phyloP scores from a whole-genome alignment of 1,284 basidiomycete species.

The Lignosus rhinocerotis region DNA sequence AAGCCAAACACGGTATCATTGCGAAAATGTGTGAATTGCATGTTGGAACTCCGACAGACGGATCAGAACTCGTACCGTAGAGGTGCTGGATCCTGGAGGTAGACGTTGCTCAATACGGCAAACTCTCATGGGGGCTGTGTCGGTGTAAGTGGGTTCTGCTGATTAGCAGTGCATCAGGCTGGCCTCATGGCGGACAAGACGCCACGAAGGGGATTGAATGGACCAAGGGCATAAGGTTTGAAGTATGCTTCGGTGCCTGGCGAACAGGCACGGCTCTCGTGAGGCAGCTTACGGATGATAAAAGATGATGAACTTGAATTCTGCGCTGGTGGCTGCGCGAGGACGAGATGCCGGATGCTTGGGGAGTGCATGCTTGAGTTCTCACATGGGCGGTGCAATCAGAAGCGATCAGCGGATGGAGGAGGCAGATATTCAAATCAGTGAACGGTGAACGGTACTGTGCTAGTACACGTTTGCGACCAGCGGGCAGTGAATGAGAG shows the following conservation, averaged over 20 bases:
- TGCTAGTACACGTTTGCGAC: not conserved
- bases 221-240: constrained; percentile 9
- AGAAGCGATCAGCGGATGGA: constrained; percentile 23
- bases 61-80: too few species aligned
- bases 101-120: too few species aligned
- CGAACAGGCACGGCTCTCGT: constrained; percentile 19
- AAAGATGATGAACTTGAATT: constrained; percentile 10
- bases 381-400: constrained; percentile 17
- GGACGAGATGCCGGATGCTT: constrained; percentile 5
- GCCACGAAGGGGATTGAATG: constrained; percentile 15
- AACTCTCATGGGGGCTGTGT: constrained; percentile 7
- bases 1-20: constrained; percentile 88
- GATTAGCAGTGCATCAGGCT: constrained; percentile 8
- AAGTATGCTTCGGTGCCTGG: constrained; percentile 23
- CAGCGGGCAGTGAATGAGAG: not conserved
- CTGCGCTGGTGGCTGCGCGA: not conserved
- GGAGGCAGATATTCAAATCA: not conserved
- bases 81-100: not conserved
- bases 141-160: constrained; percentile 15
- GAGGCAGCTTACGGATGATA: constrained; percentile 14
- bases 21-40: constrained; percentile 45
- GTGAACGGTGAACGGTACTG: too few species aligned
- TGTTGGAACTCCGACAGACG: too few species aligned
- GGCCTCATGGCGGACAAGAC: constrained; percentile 18
- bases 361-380: constrained; percentile 2